These are phyloP conservation scores for Solanum dulcamara DNA, from an alignment of 257 asterid genomes.

Conservation along the genomic window DNA sequence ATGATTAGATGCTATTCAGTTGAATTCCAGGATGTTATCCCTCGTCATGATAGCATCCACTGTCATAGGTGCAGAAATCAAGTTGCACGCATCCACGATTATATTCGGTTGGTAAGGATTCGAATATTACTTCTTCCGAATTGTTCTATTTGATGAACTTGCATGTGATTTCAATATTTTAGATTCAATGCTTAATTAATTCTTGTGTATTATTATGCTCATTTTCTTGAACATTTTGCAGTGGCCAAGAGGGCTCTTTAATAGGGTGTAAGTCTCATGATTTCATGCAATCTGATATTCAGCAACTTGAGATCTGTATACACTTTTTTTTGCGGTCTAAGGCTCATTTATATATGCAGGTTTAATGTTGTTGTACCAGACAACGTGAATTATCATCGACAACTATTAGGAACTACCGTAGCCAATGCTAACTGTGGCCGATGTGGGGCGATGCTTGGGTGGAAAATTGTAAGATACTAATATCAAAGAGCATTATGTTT, in stretches of 20 bases:
- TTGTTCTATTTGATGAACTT: background rate
- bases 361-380: background rate
- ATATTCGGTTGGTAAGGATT: background rate
- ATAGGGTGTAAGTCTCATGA: background rate
- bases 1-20: background rate
- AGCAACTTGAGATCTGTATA: background rate
- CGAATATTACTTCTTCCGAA: background rate
- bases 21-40: background rate
- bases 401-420: background rate
- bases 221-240: background rate
- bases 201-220: background rate
- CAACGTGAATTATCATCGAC: background rate
- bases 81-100: background rate
- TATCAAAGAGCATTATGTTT: background rate
- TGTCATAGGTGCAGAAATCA: background rate
- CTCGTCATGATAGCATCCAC: background rate
- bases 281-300: too few relatives aligned
- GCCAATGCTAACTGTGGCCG: background rate
- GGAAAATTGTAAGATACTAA: background rate
- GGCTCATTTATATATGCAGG: background rate
- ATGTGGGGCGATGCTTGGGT: background rate
- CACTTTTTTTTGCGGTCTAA: background rate
- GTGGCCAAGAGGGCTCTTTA: background rate
- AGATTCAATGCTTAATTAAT: background rate
- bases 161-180: background rate